A percentile compares a stretch with the other conserved stretches of the same genome.
phyloP scores from a whole-genome alignment of 108 stramenopile species.

The Cyclotella atomus region DNA sequence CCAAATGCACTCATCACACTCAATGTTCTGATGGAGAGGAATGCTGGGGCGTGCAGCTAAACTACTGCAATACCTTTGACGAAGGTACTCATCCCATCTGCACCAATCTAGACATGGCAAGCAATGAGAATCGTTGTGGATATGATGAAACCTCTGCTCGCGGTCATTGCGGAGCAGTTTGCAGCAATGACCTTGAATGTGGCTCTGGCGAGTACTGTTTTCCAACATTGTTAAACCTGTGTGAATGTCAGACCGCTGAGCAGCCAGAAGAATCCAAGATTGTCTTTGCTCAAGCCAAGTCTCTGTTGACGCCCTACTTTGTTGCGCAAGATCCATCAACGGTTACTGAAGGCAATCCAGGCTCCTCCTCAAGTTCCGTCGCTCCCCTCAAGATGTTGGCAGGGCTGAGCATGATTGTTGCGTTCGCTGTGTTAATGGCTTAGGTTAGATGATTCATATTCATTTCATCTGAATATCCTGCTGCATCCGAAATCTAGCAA shows the following conservation, averaged over 20 bases:
- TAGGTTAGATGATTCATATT: neutral
- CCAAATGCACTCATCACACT: conserved; percentile 32
- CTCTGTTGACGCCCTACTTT: conserved; percentile 28
- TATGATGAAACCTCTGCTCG: conserved; percentile 45
- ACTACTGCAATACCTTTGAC: conserved; percentile 49
- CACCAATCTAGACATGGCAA: conserved; percentile 34
- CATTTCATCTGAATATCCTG: neutral
- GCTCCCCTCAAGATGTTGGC: neutral
- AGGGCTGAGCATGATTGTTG: neutral
- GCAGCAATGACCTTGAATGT: conserved; percentile 27
- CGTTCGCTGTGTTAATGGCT: neutral
- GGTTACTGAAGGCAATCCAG: neutral
- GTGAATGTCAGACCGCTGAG: conserved; percentile 29
- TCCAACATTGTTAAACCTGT: conserved; percentile 35
- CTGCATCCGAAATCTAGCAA: neutral
- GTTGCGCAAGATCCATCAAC: conserved; percentile 3
- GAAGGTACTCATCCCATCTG: conserved; percentile 47
- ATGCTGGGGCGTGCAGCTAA: conserved; percentile 51
- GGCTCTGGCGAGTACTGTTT: conserved; percentile 29
- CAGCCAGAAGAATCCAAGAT: conserved; percentile 17
- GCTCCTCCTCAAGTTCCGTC: neutral
- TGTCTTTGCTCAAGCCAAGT: conserved; percentile 32
- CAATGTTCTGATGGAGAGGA: conserved; percentile 37
- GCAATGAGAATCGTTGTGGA: conserved; percentile 27
- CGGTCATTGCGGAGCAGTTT: conserved; percentile 38